Evolutionary conservation across 176 grass and related monocot genomes (phyloP).

Genomic region (Carex myosuroides): DNA sequence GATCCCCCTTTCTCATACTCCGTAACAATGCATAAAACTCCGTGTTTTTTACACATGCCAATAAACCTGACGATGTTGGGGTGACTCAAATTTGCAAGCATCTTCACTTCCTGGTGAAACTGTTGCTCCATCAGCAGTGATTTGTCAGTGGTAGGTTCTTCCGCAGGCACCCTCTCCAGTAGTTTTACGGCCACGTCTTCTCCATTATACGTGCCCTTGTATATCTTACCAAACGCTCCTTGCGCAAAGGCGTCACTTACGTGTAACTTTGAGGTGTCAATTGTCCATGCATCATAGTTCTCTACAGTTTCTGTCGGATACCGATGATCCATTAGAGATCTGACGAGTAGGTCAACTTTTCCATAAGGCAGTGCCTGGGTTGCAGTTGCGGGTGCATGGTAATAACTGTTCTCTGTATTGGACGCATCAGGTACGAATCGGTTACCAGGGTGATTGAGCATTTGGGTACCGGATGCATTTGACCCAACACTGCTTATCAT

Average conservation of each 20-base stretch:
- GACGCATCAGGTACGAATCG: conserved; percentile 20
- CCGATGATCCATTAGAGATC: conserved; percentile 42
- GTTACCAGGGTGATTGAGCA: conserved; percentile 65
- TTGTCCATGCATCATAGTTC: conserved; percentile 51
- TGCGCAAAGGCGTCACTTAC: conserved; percentile 62
- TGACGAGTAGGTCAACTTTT: conserved; percentile 38
- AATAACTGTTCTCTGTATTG: conserved; percentile 38
- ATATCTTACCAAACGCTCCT: conserved; percentile 76
- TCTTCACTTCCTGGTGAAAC: conserved; percentile 69
- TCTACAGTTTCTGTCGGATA: conserved; percentile 47
- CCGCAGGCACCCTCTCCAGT: conserved; percentile 38
- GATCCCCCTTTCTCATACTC: conserved; percentile 77
- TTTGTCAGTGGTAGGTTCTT: conserved; percentile 50
- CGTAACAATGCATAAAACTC: conserved; percentile 74
- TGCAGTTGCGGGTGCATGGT: conserved; percentile 11
- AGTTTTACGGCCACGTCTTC: conserved; percentile 80
- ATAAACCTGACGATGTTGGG: conserved; percentile 68
- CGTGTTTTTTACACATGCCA: conserved; percentile 56
- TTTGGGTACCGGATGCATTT: conserved; percentile 48
- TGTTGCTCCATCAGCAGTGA: conserved; percentile 70
- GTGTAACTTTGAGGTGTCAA: conserved; percentile 61
- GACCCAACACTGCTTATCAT: conserved; percentile 62
- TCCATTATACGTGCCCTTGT: conserved; percentile 55
- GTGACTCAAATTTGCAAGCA: conserved; percentile 52
- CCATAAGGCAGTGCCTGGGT: neutral